These are phyloP conservation scores for Centaurea solstitialis DNA, from an alignment of 129 eudicot genomes.

Conservation along the genomic window DNA sequence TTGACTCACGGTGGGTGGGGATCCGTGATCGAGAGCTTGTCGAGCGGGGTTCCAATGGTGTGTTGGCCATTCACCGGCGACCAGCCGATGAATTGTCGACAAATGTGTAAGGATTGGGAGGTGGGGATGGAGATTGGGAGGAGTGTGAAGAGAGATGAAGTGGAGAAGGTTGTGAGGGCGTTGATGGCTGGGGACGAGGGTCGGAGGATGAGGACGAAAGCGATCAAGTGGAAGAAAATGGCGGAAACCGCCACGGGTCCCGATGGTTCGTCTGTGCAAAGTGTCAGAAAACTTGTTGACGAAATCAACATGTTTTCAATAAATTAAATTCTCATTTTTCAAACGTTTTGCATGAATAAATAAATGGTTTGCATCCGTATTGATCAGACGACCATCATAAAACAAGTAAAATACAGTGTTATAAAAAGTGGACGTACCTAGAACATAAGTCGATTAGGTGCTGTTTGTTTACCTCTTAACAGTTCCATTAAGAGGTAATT, in stretches of 20 bases:
- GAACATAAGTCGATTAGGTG: too few relatives aligned
- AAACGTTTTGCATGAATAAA: too few relatives aligned
- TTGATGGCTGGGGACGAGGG: too few relatives aligned
- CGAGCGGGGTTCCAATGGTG: constrained; percentile 34
- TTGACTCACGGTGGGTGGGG: constrained; percentile 37
- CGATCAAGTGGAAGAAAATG: background rate
- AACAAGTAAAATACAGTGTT: too few relatives aligned
- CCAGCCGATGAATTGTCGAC: constrained; percentile 7
- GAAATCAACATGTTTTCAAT: background rate
- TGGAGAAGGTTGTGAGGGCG: too few relatives aligned
- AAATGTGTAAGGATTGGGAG: background rate
- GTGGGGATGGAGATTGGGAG: constrained; percentile 11
- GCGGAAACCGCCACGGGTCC: constrained; percentile 2
- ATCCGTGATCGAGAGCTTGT: constrained; percentile 27
- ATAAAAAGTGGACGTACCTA: too few relatives aligned
- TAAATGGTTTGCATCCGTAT: too few relatives aligned
- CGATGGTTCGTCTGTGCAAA: constrained; percentile 19
- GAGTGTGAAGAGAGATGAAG: background rate
- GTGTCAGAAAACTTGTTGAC: background rate
- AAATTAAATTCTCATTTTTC: too few relatives aligned
- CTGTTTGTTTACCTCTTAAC: too few relatives aligned
- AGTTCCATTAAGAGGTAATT: too few relatives aligned
- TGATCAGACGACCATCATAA: too few relatives aligned
- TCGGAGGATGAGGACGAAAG: too few relatives aligned
- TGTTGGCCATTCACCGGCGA: constrained; percentile 27